A percentile compares a stretch with the other conserved stretches of the same genome.
These are phyloP conservation scores for Entoloma clypeatum DNA, from an alignment of 1,284 basidiomycete species.

Conservation along the genomic window DNA sequence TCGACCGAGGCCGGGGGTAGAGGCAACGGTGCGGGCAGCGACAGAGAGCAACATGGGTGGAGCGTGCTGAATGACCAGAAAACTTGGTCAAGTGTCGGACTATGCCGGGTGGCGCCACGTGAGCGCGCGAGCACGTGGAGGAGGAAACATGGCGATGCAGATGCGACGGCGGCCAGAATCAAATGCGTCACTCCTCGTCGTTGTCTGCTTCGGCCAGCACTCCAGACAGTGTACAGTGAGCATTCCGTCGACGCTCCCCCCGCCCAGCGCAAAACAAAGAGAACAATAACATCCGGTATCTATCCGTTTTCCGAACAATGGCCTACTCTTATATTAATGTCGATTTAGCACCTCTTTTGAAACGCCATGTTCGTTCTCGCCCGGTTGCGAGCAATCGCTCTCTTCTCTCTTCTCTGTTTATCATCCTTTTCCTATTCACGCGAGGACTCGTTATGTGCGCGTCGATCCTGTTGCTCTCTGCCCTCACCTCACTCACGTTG, in stretches of 20 bases:
- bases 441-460: slow-evolving; percentile 58
- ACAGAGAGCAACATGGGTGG: slow-evolving; percentile 42
- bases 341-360: slow-evolving; percentile 1
- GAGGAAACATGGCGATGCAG: too few species aligned
- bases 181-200: neutral
- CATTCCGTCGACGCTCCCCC: neutral
- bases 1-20: slow-evolving; percentile 47
- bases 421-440: slow-evolving; percentile 40
- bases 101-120: slow-evolving; percentile 17
- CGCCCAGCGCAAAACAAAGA: slow-evolving; percentile 18
- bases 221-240: neutral
- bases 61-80: slow-evolving; percentile 20
- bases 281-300: slow-evolving; percentile 27
- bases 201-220: neutral
- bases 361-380: slow-evolving; percentile 60
- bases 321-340: slow-evolving; percentile 14
- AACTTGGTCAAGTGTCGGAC: slow-evolving; percentile 16
- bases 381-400: slow-evolving; percentile 59
- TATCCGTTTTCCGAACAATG: slow-evolving; percentile 17
- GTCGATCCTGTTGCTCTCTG: slow-evolving; percentile 7
- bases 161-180: too few species aligned
- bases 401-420: slow-evolving; percentile 41
- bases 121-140: too few species aligned
- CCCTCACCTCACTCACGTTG: slow-evolving; percentile 12
- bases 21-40: slow-evolving; percentile 40